Conservation (phyloP, 2,329 filamentous ascomycete genomes). For the Sclerotinia borealis region DNA sequence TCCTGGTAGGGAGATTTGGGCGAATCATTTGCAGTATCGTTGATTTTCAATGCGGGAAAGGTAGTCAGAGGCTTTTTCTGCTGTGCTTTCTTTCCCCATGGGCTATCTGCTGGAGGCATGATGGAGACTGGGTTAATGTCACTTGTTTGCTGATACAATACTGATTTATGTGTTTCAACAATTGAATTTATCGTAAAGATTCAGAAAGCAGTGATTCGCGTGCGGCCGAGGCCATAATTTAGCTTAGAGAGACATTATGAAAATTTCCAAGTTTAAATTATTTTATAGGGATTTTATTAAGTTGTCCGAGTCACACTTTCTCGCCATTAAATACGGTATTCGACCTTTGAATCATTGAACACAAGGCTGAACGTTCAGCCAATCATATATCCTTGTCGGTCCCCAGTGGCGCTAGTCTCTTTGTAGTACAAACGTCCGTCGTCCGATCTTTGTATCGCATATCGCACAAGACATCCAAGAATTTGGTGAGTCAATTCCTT, state of each 20-base stretch:
- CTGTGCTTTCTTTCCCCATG: slow-evolving; percentile 31
- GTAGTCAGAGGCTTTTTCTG: slow-evolving; percentile 34
- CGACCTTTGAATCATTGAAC: not conserved
- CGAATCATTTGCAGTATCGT: slow-evolving; percentile 28
- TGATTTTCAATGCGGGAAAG: slow-evolving; percentile 24
- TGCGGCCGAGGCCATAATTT: slow-evolving; percentile 29
- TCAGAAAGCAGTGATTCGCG: slow-evolving; percentile 14
- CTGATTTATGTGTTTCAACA: slow-evolving; percentile 6
- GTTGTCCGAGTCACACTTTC: not conserved
- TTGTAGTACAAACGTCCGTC: slow-evolving; percentile 1
- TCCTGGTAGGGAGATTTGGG: slow-evolving; percentile 66
- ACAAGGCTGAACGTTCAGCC: slow-evolving; percentile 2
- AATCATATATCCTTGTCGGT: not conserved
- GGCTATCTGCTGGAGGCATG: slow-evolving; percentile 32
- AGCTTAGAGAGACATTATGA: not conserved
- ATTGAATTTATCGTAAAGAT: slow-evolving; percentile 11
- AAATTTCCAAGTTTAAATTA: not conserved
- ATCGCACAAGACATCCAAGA: not conserved
- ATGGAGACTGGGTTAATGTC: slow-evolving; percentile 17
- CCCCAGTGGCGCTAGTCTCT: not conserved
- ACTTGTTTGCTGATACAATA: slow-evolving; percentile 7
- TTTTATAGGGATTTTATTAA: not conserved
- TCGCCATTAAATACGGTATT: not conserved
- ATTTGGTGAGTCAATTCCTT: slow-evolving; percentile 11
- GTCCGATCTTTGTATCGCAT: slow-evolving; percentile 6